Evolutionary conservation across 2,329 filamentous ascomycete genomes (phyloP).

Genomic region (Fusarium poae): DNA sequence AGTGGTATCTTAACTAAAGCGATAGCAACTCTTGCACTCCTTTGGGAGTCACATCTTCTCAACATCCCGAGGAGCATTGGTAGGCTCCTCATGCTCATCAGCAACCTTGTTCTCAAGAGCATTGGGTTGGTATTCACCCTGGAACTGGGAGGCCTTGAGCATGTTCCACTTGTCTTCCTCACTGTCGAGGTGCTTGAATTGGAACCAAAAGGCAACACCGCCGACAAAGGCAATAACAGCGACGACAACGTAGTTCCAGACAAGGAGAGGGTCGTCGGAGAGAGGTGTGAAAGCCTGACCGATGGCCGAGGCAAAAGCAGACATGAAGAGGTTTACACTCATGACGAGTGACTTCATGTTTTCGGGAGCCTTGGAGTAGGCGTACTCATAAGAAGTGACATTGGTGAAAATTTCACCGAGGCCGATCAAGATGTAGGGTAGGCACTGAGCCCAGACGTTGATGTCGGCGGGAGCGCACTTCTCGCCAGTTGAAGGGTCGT

Average conservation of each 20-base stretch:
- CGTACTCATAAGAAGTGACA: slow-evolving; percentile 77
- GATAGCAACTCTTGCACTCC: slow-evolving; percentile 25
- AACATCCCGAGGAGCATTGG: slow-evolving; percentile 36
- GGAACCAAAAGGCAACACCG: slow-evolving; percentile 75
- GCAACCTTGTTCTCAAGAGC: slow-evolving; percentile 49
- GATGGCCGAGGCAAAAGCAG: slow-evolving; percentile 75
- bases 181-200: slow-evolving; percentile 73
- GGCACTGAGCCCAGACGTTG: slow-evolving; percentile 72
- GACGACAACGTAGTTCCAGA: slow-evolving; percentile 78
- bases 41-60: slow-evolving; percentile 33
- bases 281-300: slow-evolving; percentile 76
- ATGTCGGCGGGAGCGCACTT: slow-evolving; percentile 69
- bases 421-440: slow-evolving; percentile 65
- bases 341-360: slow-evolving; percentile 86
- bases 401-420: slow-evolving; percentile 67
- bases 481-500: slow-evolving; percentile 29
- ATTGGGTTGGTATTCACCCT: slow-evolving; percentile 58
- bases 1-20: slow-evolving; percentile 37
- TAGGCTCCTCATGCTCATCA: slow-evolving; percentile 32
- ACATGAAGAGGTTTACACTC: slow-evolving; percentile 78
- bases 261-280: slow-evolving; percentile 72
- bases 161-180: slow-evolving; percentile 78
- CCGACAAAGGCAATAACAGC: slow-evolving; percentile 73
- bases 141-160: slow-evolving; percentile 61
- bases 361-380: slow-evolving; percentile 80